A percentile compares a stretch with the other conserved stretches of the same genome.
Evolutionary conservation across 75 land plant genomes (phyloP).

Genomic region (Sequoiadendron giganteum): DNA sequence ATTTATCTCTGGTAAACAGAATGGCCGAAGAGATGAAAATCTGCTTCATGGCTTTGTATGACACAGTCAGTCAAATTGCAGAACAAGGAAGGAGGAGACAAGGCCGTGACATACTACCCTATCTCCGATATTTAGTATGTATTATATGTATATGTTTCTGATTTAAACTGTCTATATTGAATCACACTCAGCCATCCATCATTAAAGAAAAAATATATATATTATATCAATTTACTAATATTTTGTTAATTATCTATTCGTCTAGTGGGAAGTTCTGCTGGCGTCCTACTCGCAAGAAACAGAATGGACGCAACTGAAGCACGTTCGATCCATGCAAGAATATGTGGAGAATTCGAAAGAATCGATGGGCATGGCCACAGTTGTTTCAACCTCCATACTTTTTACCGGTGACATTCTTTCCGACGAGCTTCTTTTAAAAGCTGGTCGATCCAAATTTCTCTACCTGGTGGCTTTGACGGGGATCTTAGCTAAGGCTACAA

Average conservation of each 20-base stretch:
- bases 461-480: neutral
- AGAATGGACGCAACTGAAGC: constrained; percentile 33
- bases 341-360: constrained; percentile 37
- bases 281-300: constrained; percentile 41
- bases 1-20: constrained; percentile 9
- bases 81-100: constrained; percentile 19
- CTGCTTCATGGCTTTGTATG: constrained; percentile 27
- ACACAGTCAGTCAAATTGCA: constrained; percentile 30
- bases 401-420: constrained; percentile 20
- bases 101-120: constrained; percentile 10
- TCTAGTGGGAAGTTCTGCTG: constrained; percentile 47
- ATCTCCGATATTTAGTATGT: neutral
- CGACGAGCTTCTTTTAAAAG: constrained; percentile 4
- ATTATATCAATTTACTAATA: neutral
- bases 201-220: too few relatives aligned
- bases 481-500: neutral
- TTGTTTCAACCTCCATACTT: constrained; percentile 23
- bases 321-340: constrained; percentile 39
- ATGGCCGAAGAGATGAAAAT: constrained; percentile 29
- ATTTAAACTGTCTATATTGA: too few relatives aligned
- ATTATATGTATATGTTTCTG: neutral
- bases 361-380: constrained; percentile 28
- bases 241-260: neutral
- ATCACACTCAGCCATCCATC: too few relatives aligned
- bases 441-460: constrained; percentile 21